Percentiles rank a stretch among this genome's conserved stretches.
These are phyloP conservation scores for Rubus idaeus DNA, from an alignment of 306 rosid genomes.

Conservation along the genomic window DNA sequence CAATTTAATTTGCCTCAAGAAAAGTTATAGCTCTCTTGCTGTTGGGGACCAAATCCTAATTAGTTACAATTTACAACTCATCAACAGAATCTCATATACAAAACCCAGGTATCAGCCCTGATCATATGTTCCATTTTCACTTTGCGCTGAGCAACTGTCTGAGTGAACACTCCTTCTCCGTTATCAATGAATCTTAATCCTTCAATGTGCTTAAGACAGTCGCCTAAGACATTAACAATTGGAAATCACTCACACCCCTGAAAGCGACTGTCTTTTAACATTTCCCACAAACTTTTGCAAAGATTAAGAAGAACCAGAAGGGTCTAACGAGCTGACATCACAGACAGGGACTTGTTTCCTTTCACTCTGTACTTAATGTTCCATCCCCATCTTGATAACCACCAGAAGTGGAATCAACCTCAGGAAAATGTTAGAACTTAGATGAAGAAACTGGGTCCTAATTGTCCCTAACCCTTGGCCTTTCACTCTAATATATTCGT, in stretches of 20 bases:
- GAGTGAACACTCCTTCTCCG: background rate
- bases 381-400: background rate
- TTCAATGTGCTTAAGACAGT: background rate
- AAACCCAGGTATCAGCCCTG: background rate
- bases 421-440: background rate
- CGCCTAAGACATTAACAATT: no score
- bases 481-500: conserved; percentile 10
- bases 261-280: background rate
- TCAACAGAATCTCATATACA: background rate
- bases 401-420: conserved; percentile 9
- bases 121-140: background rate
- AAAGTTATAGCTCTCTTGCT: background rate
- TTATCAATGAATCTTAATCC: background rate
- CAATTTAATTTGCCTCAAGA: background rate
- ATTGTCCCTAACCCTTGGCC: conserved; percentile 31
- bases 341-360: background rate
- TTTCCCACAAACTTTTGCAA: background rate
- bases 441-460: conserved; percentile 44
- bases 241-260: background rate
- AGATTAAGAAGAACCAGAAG: background rate
- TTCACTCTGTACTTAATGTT: background rate
- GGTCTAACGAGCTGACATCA: background rate
- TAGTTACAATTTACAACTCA: no score
- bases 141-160: background rate
- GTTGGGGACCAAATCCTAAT: background rate